These are phyloP conservation scores for Sarocladium strictum DNA, from an alignment of 2,329 filamentous ascomycete genomes.

Conservation along the genomic window DNA sequence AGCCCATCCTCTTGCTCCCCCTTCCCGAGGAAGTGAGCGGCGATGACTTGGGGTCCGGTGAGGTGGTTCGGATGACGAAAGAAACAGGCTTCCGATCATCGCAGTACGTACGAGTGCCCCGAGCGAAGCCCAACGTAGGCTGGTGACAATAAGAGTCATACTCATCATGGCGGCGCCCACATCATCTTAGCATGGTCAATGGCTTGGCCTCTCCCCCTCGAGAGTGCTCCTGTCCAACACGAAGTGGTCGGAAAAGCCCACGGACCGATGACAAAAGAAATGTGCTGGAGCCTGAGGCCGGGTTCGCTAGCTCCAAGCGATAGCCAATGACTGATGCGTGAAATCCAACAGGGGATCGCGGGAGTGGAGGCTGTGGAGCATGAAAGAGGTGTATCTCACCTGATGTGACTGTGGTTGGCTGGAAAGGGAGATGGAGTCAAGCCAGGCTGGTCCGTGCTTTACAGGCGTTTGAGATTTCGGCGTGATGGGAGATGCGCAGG, in stretches of 20 bases:
- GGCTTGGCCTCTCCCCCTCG: background rate
- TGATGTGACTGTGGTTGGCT: background rate
- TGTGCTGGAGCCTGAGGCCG: constrained; percentile 5
- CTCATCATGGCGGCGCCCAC: background rate
- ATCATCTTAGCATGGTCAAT: background rate
- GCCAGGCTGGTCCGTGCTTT: constrained; percentile 3
- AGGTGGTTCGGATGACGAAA: background rate
- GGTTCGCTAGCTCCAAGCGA: background rate
- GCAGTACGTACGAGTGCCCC: background rate
- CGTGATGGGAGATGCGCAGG: constrained; percentile 4
- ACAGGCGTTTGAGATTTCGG: background rate
- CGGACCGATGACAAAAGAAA: background rate
- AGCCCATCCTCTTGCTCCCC: too few species aligned
- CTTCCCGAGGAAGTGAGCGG: too few species aligned
- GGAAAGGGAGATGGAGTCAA: background rate
- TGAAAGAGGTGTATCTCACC: background rate
- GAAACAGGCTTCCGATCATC: constrained; percentile 1
- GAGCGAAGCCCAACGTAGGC: background rate
- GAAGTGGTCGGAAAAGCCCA: background rate
- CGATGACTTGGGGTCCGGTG: background rate
- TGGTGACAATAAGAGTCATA: constrained; percentile 9
- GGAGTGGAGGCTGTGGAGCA: constrained; percentile 4
- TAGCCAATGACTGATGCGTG: background rate
- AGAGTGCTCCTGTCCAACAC: background rate
- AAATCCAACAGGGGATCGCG: constrained; percentile 1